Conservation (phyloP, 768 basidiomycete species). For the Hygrocybe punicea region DNA sequence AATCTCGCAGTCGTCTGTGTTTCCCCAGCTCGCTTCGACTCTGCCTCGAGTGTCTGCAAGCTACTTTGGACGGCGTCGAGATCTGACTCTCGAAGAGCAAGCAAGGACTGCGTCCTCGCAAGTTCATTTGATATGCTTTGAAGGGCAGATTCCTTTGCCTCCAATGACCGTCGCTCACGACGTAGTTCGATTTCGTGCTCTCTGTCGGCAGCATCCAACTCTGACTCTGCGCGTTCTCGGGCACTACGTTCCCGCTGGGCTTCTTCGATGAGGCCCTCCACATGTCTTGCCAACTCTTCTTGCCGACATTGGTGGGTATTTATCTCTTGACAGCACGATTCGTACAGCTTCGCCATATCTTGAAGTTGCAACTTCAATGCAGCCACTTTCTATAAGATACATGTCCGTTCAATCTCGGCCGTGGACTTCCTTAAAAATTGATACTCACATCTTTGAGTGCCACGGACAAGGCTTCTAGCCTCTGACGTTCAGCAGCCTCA, state of each 20-base stretch:
- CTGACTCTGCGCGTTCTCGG: slow-evolving; percentile 52
- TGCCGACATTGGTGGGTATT: slow-evolving; percentile 66
- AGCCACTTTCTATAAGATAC: slow-evolving; percentile 57
- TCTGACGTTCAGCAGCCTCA: slow-evolving; percentile 65
- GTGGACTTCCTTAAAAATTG: not conserved
- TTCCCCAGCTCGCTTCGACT: slow-evolving; percentile 79
- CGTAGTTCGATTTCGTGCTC: slow-evolving; percentile 62
- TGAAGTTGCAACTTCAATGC: slow-evolving; percentile 62
- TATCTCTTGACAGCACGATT: slow-evolving; percentile 58
- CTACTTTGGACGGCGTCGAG: slow-evolving; percentile 68
- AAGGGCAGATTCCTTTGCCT: slow-evolving; percentile 67
- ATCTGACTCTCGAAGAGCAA: slow-evolving; percentile 73
- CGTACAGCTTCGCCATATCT: slow-evolving; percentile 63
- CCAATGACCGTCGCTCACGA: slow-evolving; percentile 58
- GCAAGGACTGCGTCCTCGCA: slow-evolving; percentile 56
- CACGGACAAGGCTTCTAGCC: slow-evolving; percentile 59
- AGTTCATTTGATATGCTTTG: slow-evolving; percentile 62
- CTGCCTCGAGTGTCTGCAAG: slow-evolving; percentile 67
- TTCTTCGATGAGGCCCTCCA: slow-evolving; percentile 68
- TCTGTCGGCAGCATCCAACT: slow-evolving; percentile 56
- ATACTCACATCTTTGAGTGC: slow-evolving; percentile 76
- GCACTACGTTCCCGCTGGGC: slow-evolving; percentile 54
- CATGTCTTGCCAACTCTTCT: slow-evolving; percentile 72
- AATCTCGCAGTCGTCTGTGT: slow-evolving; percentile 78
- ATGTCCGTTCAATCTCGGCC: not conserved